phyloP scores from a whole-genome alignment of 306 rosid genomes.

The Malus domestica region ASM211411v1 NC_041793.1:23738501-23739000 shows the following conservation, averaged over 20 bases:
- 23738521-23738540: slow-evolving; percentile 27
- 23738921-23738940: slow-evolving; percentile 60
- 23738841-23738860: slow-evolving; percentile 55
- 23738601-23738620: slow-evolving; percentile 22
- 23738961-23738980: slow-evolving; percentile 42
- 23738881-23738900: slow-evolving; percentile 57
- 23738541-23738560: slow-evolving; percentile 27
- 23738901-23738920: slow-evolving; percentile 70
- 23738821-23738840: slow-evolving; percentile 47
- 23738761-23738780: slow-evolving; percentile 61
- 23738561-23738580: slow-evolving; percentile 20
- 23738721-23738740: slow-evolving; percentile 58
- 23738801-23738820: slow-evolving; percentile 41
- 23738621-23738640: slow-evolving; percentile 33
- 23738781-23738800: slow-evolving; percentile 31
- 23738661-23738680: slow-evolving; percentile 40
- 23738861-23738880: slow-evolving; percentile 48
- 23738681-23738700: slow-evolving; percentile 49
- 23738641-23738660: slow-evolving; percentile 41
- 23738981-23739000: slow-evolving; percentile 49
- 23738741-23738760: slow-evolving; percentile 58
- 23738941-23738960: slow-evolving; percentile 61
- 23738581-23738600: slow-evolving; percentile 21
- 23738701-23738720: slow-evolving; percentile 59
- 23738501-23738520: slow-evolving; percentile 10